phyloP scores from a whole-genome alignment of 495 filamentous ascomycete species.

The Hypoxylon intermedium region DNA sequence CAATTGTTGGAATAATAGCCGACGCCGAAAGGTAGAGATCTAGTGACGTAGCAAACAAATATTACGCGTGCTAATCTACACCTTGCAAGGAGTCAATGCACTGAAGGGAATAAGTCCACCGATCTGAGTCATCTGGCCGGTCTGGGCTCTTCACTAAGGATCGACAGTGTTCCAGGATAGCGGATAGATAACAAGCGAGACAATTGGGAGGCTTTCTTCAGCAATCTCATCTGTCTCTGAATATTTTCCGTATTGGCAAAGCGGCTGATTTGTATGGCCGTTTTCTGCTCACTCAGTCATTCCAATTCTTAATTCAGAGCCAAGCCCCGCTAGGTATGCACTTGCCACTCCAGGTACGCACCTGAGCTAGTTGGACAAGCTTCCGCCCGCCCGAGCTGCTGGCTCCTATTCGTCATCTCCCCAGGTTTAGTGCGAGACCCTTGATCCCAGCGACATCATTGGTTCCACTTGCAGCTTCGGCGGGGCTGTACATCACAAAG shows the following conservation, averaged over 20 bases:
- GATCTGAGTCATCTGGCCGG: too few relatives aligned
- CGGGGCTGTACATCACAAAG: conserved; percentile 17
- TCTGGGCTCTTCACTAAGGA: too few relatives aligned
- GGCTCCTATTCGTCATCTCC: conserved; percentile 36
- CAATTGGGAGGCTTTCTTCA: too few relatives aligned
- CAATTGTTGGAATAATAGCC: too few relatives aligned
- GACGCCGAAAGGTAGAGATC: conserved; percentile 13
- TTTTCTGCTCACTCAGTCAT: conserved; percentile 3
- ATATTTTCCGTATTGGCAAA: conserved; percentile 3
- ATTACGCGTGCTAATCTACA: background rate
- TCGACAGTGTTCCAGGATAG: background rate
- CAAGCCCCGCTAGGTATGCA: conserved; percentile 6
- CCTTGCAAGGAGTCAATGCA: too few relatives aligned
- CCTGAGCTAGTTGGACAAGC: conserved; percentile 17
- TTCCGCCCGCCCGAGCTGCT: conserved; percentile 33
- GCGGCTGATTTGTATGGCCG: conserved; percentile 16
- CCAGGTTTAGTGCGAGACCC: conserved; percentile 28
- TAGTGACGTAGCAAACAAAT: conserved; percentile 10
- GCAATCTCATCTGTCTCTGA: too few relatives aligned
- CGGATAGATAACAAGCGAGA: background rate
- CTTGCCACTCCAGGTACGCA: background rate
- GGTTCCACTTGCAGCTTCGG: background rate
- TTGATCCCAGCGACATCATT: conserved; percentile 9
- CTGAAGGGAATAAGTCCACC: too few relatives aligned
- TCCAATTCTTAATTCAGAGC: conserved; percentile 1